Percentiles rank a stretch among this genome's conserved stretches.
Conservation (phyloP, 148 eudicot genomes). For the Suaeda aralocaspica region DNA sequence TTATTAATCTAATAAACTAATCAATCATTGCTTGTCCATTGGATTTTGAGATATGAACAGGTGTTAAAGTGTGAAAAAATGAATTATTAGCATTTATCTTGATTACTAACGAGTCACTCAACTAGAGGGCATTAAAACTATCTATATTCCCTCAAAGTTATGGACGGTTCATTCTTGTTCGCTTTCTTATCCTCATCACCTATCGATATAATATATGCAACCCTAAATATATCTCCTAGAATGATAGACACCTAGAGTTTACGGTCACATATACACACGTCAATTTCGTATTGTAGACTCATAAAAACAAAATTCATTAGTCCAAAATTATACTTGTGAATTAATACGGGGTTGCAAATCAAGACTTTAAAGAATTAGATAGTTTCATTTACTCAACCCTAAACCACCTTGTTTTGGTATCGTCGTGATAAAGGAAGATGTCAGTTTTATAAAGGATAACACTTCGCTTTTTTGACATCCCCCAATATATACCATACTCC, state of each 20-base stretch:
- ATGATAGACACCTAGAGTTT: too few species aligned
- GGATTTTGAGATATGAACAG: not conserved
- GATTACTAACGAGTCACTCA: not conserved
- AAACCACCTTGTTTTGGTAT: constrained; percentile 10
- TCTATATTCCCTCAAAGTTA: too few species aligned
- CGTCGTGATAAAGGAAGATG: constrained; percentile 6
- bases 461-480: constrained; percentile 23
- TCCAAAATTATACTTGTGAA: not conserved
- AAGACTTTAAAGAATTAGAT: not conserved
- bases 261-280: too few species aligned
- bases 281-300: too few species aligned
- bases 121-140: not conserved
- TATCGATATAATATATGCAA: too few species aligned
- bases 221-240: too few species aligned
- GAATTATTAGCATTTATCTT: not conserved
- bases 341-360: not conserved
- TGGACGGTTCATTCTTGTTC: too few species aligned
- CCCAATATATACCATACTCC: constrained; percentile 21
- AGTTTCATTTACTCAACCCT: constrained; percentile 1
- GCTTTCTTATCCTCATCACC: too few species aligned
- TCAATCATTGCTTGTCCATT: not conserved
- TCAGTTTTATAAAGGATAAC: constrained; percentile 3
- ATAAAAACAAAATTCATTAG: not conserved
- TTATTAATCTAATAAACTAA: not conserved
- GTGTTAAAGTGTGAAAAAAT: not conserved